phyloP scores from a whole-genome alignment of 257 asterid species.

The Striga asiatica region DNA sequence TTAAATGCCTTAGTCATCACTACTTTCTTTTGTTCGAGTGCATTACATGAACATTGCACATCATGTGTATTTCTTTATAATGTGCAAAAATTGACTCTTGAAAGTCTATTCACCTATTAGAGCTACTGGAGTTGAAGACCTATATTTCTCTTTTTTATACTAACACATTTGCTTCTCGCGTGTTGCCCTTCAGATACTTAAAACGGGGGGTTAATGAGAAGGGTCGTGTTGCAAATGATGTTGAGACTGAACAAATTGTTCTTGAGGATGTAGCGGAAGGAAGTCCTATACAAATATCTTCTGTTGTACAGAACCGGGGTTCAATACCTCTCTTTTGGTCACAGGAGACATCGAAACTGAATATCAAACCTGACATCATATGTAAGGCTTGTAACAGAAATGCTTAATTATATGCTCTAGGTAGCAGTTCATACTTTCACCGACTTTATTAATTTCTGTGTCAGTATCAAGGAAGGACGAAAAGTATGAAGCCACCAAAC shows the following conservation, averaged over 20 bases:
- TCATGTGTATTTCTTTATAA: too few relatives aligned
- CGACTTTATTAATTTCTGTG: constrained; percentile 10
- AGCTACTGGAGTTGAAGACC: too few relatives aligned
- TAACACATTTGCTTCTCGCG: neutral
- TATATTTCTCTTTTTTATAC: too few relatives aligned
- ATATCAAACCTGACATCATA: constrained; percentile 84
- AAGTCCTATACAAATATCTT: constrained; percentile 41
- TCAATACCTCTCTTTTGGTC: constrained; percentile 98
- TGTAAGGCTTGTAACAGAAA: constrained; percentile 42
- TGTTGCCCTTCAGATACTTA: constrained; percentile 39
- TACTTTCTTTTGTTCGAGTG: too few relatives aligned
- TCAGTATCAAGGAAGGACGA: constrained; percentile 92
- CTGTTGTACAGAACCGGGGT: constrained; percentile 80
- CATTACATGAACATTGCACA: too few relatives aligned
- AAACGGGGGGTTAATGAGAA: constrained; percentile 79
- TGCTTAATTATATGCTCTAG: neutral
- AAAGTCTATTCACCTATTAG: too few relatives aligned
- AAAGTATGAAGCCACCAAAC: constrained; percentile 78
- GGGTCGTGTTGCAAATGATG: constrained; percentile 82
- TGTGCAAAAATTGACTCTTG: too few relatives aligned
- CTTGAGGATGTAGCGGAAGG: constrained; percentile 57
- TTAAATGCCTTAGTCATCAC: too few relatives aligned
- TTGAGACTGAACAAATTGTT: constrained; percentile 71
- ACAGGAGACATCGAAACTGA: constrained; percentile 90
- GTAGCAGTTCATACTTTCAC: too few relatives aligned